A percentile compares a stretch with the other conserved stretches of the same genome.
Evolutionary conservation across 1,139 yeast genomes (phyloP).

Genomic region (Debaryomyces sp.): DNA sequence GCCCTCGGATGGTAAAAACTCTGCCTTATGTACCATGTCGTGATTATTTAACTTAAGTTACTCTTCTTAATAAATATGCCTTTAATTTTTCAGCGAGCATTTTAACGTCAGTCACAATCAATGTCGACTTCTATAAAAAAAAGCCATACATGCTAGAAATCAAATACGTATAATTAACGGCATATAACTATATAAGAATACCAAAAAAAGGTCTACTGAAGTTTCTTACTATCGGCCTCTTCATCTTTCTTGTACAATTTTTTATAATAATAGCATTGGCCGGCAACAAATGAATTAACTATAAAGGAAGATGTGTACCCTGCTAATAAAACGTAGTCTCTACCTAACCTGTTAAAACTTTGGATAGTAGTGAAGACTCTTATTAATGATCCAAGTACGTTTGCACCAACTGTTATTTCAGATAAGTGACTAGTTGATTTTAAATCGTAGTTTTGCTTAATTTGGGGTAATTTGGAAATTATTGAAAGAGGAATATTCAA

Average conservation of each 20-base stretch:
- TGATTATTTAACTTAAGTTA: neutral
- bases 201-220: neutral
- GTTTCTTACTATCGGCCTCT: neutral
- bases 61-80: neutral
- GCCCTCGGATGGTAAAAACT: constrained; percentile 58
- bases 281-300: constrained; percentile 36
- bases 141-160: neutral
- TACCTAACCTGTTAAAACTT: constrained; percentile 26
- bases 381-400: constrained; percentile 55
- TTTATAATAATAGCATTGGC: constrained; percentile 34
- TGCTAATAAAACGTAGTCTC: constrained; percentile 35
- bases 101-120: neutral
- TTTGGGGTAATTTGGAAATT: constrained; percentile 59
- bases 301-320: constrained; percentile 39
- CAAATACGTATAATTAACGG: neutral
- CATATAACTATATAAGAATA: neutral
- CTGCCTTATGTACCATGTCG: constrained; percentile 64
- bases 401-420: constrained; percentile 55
- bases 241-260: constrained; percentile 13
- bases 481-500: constrained; percentile 57
- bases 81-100: neutral
- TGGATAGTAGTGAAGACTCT: constrained; percentile 60
- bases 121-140: neutral
- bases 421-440: constrained; percentile 59
- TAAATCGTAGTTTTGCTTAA: constrained; percentile 46